Conservation (phyloP, 2,329 filamentous ascomycete species). For the Neofusicoccum sp. region DNA sequence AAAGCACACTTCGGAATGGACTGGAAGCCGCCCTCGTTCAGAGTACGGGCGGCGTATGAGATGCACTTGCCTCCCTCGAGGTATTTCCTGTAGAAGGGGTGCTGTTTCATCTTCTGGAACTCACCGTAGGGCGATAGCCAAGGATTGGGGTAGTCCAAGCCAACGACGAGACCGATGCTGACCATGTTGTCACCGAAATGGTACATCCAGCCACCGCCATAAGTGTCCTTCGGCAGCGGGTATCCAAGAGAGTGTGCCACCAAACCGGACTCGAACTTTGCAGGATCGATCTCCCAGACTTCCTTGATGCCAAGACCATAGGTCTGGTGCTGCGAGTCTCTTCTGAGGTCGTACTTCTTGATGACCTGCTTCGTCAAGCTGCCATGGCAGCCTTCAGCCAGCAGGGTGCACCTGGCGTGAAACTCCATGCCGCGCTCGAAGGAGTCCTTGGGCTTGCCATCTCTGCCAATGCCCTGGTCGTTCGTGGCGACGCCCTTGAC, state of each 20-base stretch:
- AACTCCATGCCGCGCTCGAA: constrained; percentile 99
- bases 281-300: constrained; percentile 92
- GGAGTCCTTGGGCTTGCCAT: constrained; percentile 80
- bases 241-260: constrained; percentile 92
- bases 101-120: constrained; percentile 98
- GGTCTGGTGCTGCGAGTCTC: constrained; percentile 89
- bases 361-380: constrained; percentile 92
- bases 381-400: constrained; percentile 93
- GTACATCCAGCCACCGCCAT: constrained; percentile 97
- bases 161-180: constrained; percentile 84
- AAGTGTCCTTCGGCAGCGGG: constrained; percentile 81
- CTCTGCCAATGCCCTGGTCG: constrained; percentile 78
- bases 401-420: constrained; percentile 84
- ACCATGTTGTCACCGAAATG: constrained; percentile 98
- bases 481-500: constrained; percentile 96
- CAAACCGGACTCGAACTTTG: constrained; percentile 84
- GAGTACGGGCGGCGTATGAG: constrained; percentile 86
- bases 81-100: constrained; percentile 81
- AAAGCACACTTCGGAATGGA: constrained; percentile 97
- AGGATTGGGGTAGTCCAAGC: constrained; percentile 92
- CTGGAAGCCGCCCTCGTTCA: constrained; percentile 95
- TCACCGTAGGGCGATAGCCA: constrained; percentile 95
- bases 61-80: constrained; percentile 98
- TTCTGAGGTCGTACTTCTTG: constrained; percentile 86
- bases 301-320: constrained; percentile 95